Percentiles rank a stretch among this genome's conserved stretches.
Evolutionary conservation across 2,329 filamentous ascomycete genomes (phyloP).

Genomic region (Colletotrichum higginsianum): DNA sequence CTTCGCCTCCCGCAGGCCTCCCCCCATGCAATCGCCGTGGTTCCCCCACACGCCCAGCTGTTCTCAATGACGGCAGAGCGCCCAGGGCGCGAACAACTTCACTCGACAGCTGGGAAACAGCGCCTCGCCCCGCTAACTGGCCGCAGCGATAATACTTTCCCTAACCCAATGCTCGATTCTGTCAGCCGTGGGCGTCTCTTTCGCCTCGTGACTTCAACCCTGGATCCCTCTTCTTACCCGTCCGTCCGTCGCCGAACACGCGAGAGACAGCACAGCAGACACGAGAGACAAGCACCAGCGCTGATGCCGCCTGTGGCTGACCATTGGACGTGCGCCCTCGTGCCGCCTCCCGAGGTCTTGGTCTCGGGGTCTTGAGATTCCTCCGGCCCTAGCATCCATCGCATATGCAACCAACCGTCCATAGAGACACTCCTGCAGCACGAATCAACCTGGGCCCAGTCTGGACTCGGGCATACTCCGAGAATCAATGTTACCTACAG

Average conservation of each 20-base stretch:
- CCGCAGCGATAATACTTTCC: conserved; percentile 31
- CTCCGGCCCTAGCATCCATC: conserved; percentile 11
- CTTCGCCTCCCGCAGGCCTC: conserved; percentile 23
- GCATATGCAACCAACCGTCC: conserved; percentile 15
- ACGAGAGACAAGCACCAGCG: neutral
- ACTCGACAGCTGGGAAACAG: conserved; percentile 31
- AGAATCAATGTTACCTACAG: conserved; percentile 29
- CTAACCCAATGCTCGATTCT: conserved; percentile 17
- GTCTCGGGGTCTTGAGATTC: conserved; percentile 16
- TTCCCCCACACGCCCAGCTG: neutral
- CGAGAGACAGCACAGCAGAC: neutral
- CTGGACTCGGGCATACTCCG: conserved; percentile 39
- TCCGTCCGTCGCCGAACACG: conserved; percentile 2
- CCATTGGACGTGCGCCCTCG: conserved; percentile 4
- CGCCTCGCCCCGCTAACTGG: conserved; percentile 40
- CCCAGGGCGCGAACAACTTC: neutral
- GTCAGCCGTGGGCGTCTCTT: neutral
- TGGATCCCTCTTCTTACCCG: conserved; percentile 16
- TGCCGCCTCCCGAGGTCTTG: conserved; percentile 22
- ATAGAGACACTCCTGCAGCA: conserved; percentile 23
- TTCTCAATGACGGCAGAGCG: conserved; percentile 10
- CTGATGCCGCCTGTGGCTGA: conserved; percentile 5
- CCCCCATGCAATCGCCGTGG: neutral
- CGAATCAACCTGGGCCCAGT: conserved; percentile 19
- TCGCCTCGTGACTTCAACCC: conserved; percentile 16